A percentile compares a stretch with the other conserved stretches of the same genome.
phyloP scores from a whole-genome alignment of 2,329 filamentous ascomycete species.

The Pseudogymnoascus sp. region DNA sequence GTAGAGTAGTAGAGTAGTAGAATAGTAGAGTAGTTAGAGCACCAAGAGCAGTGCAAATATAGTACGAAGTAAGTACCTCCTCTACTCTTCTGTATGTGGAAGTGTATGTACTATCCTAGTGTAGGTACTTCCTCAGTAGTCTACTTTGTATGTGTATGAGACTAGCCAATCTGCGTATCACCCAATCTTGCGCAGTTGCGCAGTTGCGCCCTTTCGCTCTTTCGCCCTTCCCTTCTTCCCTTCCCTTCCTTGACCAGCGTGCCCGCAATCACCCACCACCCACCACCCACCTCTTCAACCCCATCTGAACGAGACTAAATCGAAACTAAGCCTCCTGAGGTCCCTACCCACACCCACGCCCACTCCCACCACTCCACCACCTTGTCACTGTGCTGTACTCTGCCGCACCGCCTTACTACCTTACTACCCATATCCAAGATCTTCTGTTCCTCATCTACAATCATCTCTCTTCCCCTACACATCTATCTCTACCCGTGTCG shows the following conservation, averaged over 20 bases:
- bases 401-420: constrained; percentile 10
- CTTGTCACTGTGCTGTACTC: constrained; percentile 7
- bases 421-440: constrained; percentile 7
- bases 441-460: constrained; percentile 3
- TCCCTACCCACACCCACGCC: not conserved
- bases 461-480: not conserved
- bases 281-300: not conserved
- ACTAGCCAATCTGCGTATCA: constrained; percentile 9
- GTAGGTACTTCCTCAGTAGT: not conserved
- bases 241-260: not conserved
- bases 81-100: not conserved
- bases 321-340: constrained; percentile 9
- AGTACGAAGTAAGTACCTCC: not conserved
- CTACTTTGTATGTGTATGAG: not conserved
- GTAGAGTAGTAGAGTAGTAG: not conserved
- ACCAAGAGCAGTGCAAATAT: not conserved
- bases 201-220: not conserved
- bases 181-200: not conserved
- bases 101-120: not conserved
- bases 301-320: not conserved
- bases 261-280: constrained; percentile 6
- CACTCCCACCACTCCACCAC: not conserved
- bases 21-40: not conserved
- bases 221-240: not conserved
- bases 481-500: not conserved